Percentiles rank a stretch among this genome's conserved stretches.
Conservation (phyloP, 2,329 filamentous ascomycete species). For the Phialocephala sp. region DNA sequence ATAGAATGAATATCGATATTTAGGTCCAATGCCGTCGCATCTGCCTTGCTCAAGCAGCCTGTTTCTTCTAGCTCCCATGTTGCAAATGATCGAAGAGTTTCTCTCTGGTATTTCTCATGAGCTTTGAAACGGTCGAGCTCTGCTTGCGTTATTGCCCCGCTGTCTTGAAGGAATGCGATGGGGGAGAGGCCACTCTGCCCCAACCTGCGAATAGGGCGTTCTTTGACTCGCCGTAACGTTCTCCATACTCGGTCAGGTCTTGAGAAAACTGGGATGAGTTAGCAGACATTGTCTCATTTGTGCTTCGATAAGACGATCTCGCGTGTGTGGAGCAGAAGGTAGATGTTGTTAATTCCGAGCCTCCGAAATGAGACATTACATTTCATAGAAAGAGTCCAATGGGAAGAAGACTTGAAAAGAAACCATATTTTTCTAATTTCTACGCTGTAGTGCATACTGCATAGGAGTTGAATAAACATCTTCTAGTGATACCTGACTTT, state of each 20-base stretch:
- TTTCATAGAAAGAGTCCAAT: neutral
- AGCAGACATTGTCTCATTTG: neutral
- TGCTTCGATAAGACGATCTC: neutral
- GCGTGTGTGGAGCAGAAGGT: neutral
- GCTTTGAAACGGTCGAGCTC: neutral
- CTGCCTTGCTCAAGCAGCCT: neutral
- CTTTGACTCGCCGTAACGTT: neutral
- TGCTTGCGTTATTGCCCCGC: neutral
- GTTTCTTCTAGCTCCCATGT: constrained; percentile 7
- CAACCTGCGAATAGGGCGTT: neutral
- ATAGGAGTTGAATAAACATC: no score
- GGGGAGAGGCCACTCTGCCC: constrained; percentile 1
- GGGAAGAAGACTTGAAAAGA: no score
- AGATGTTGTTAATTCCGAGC: neutral
- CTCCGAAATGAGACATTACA: neutral
- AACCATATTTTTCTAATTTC: no score
- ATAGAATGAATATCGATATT: neutral
- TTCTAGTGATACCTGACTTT: no score
- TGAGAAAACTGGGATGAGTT: neutral
- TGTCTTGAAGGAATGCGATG: neutral
- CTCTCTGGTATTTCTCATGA: neutral
- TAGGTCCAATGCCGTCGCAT: neutral
- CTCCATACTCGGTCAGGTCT: neutral
- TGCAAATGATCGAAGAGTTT: neutral
- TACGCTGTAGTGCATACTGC: no score